Evolutionary conservation across 1,284 basidiomycete species (phyloP).

Genomic region (Trametes hirsuta): DNA sequence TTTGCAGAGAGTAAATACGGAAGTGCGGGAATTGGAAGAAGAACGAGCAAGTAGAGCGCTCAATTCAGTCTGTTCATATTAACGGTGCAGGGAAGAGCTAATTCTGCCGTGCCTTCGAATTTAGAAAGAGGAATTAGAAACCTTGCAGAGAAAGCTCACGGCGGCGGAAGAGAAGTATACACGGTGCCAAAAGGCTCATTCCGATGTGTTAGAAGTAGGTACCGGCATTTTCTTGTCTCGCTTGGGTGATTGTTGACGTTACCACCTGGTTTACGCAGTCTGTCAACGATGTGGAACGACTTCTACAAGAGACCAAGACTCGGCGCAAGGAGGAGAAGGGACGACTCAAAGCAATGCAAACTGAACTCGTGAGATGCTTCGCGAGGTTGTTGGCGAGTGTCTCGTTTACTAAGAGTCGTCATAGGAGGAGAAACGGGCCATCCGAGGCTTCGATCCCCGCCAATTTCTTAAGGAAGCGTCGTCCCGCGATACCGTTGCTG

Average conservation of each 20-base stretch:
- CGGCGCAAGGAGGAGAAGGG: neutral
- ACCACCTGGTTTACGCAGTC: neutral
- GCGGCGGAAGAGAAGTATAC: neutral
- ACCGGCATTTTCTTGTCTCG: too few relatives aligned
- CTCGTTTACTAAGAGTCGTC: neutral
- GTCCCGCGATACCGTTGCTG: neutral
- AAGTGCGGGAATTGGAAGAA: too few relatives aligned
- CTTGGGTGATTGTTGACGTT: neutral
- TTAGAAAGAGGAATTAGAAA: neutral
- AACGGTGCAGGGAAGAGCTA: too few relatives aligned
- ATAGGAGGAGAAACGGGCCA: neutral
- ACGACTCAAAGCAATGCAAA: neutral
- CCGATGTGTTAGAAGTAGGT: neutral
- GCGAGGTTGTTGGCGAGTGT: too few relatives aligned
- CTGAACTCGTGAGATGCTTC: neutral
- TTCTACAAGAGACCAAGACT: neutral
- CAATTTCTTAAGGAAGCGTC: neutral
- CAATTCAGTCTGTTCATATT: too few relatives aligned
- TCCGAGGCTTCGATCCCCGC: neutral
- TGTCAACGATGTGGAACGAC: neutral
- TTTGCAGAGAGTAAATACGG: too few relatives aligned
- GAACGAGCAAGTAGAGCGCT: too few relatives aligned
- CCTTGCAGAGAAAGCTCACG: neutral
- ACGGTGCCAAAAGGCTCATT: neutral
- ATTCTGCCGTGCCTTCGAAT: too few relatives aligned